These are phyloP conservation scores for Microbotryum intermedium DNA, from an alignment of 1,284 basidiomycete species.

Conservation along the genomic window DNA sequence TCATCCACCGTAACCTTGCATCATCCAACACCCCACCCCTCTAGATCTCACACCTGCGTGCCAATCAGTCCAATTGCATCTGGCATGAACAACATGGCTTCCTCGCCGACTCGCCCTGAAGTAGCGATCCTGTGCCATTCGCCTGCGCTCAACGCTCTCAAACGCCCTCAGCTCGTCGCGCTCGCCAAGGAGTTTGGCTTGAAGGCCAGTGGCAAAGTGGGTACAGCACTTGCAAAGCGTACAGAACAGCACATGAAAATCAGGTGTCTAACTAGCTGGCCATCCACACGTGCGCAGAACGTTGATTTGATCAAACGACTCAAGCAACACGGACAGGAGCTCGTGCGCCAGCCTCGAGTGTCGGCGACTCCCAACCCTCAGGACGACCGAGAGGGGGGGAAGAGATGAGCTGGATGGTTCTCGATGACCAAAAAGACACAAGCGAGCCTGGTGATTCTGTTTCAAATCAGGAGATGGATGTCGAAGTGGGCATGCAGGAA, in stretches of 20 bases:
- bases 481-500: too few relatives aligned
- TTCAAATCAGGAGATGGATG: too few relatives aligned
- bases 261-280: background rate
- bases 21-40: too few relatives aligned
- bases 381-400: too few relatives aligned
- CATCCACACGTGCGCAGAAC: conserved; percentile 4
- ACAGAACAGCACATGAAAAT: background rate
- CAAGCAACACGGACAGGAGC: conserved; percentile 1
- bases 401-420: too few relatives aligned
- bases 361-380: too few relatives aligned
- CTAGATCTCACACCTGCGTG: too few relatives aligned
- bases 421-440: background rate
- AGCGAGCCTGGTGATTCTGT: background rate
- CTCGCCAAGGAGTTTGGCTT: conserved; percentile 5
- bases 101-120: background rate
- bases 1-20: too few relatives aligned
- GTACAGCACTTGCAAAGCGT: background rate
- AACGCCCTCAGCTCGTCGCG: conserved; percentile 10
- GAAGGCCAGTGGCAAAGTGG: conserved; percentile 16
- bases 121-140: conserved; percentile 5
- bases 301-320: conserved; percentile 11
- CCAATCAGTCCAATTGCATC: too few relatives aligned
- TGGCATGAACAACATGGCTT: too few relatives aligned
- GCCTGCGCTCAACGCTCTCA: conserved; percentile 10
- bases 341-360: background rate